A percentile compares a stretch with the other conserved stretches of the same genome.
phyloP scores from a whole-genome alignment of 495 filamentous ascomycete genomes.

The Oidiodendron maius region DNA sequence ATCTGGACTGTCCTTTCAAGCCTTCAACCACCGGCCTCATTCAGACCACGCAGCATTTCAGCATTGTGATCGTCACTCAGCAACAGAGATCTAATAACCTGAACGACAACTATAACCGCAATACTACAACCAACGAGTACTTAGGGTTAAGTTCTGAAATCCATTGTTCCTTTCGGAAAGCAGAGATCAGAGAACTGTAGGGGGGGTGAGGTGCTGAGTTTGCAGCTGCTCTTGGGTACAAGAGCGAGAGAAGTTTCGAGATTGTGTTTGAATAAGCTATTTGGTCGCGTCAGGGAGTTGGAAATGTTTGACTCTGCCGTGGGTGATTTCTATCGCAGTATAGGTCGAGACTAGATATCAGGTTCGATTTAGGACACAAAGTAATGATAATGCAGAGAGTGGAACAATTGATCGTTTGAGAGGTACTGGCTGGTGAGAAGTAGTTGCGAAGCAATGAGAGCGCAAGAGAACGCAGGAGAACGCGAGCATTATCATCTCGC shows the following conservation, averaged over 20 bases:
- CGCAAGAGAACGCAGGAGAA: not conserved
- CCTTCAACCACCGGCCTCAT: conserved; percentile 29
- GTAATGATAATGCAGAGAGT: conserved; percentile 4
- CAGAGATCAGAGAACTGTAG: conserved; percentile 59
- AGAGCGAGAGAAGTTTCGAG: conserved; percentile 33
- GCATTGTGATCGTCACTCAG: conserved; percentile 16
- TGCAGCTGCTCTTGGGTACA: conserved; percentile 16
- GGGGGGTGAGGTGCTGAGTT: conserved; percentile 56
- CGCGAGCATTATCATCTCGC: not conserved
- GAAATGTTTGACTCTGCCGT: conserved; percentile 16
- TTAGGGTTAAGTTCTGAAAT: conserved; percentile 81
- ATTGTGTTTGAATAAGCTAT: conserved; percentile 17
- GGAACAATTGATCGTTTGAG: conserved; percentile 19
- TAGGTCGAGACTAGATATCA: conserved; percentile 7
- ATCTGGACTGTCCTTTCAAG: conserved; percentile 37
- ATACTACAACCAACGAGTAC: conserved; percentile 49
- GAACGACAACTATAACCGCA: conserved; percentile 42
- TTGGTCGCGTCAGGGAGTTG: conserved; percentile 12
- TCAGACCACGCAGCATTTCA: conserved; percentile 14
- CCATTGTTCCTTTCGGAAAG: conserved; percentile 62
- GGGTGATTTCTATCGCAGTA: conserved; percentile 5
- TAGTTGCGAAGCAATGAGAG: not conserved
- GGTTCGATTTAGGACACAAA: conserved; percentile 1
- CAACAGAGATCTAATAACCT: conserved; percentile 32
- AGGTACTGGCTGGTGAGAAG: conserved; percentile 11